phyloP scores from a whole-genome alignment of 306 rosid genomes.

The Clitoria ternatea region DNA sequence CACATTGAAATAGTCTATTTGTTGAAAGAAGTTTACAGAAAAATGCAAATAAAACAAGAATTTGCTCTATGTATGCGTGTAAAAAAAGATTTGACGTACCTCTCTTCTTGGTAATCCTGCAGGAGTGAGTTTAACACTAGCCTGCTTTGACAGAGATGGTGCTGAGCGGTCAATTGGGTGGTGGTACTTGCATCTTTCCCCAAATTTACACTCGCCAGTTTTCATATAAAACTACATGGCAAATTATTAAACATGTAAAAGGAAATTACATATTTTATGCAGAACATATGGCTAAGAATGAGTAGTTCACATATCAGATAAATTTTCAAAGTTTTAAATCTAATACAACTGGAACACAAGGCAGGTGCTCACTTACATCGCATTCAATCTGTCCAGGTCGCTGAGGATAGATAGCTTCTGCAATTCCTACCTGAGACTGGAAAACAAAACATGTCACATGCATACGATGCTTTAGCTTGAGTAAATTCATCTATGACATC shows the following conservation, averaged over 20 bases:
- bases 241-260: background rate
- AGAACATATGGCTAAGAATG: background rate
- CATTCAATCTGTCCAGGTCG: constrained; percentile 90
- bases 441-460: constrained; percentile 36
- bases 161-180: constrained; percentile 88
- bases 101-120: constrained; percentile 98
- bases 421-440: constrained; percentile 56
- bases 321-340: background rate
- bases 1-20: background rate
- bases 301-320: background rate
- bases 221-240: constrained; percentile 76
- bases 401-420: constrained; percentile 68
- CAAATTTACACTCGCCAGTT: constrained; percentile 84
- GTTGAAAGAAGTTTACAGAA: background rate
- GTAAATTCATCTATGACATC: constrained; percentile 20
- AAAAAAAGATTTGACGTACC: constrained; percentile 41
- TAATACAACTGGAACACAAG: constrained; percentile 13
- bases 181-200: constrained; percentile 83
- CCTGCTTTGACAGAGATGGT: constrained; percentile 42
- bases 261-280: background rate
- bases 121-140: constrained; percentile 65
- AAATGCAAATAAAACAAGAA: background rate
- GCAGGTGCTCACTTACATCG: constrained; percentile 62
- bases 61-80: background rate
- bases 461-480: constrained; percentile 12